Evolutionary conservation across 768 basidiomycete genomes (phyloP), one percentile per base, ranked within the genome.

Genomic region (Podaxis sp.): DNA sequence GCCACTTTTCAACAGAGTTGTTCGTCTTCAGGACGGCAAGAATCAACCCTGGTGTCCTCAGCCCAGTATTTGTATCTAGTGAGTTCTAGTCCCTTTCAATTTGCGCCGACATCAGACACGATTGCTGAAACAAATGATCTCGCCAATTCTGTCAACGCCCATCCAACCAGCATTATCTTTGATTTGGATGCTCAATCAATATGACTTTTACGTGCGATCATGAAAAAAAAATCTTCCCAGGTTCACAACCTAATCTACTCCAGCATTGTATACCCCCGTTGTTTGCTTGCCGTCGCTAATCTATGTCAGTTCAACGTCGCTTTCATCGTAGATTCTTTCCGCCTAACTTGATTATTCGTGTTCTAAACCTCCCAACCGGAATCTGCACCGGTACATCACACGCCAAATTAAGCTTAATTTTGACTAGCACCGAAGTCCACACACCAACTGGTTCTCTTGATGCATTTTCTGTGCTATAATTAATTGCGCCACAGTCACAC

Each of bases 31-130:
- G 86, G 55, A 89, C 93, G 2, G 85, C 89, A 40, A 87, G 80
- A 53, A 64, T 91, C 53, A 81, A 80, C 50, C 68, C 76, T 0
- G 87, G 87, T 0, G 82, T 87, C 17, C 66, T 93, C 41, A 85
- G 86, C 63, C 92, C 96, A 0, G 78, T 94, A 51, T 79, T 97
- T 64, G 93, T 98, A 24, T 89, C 94, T 8, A 86, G 96, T 98
- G 70, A 78, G 89, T 81, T 33, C 43, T 40, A 40, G 54, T 33
- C 6, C 19, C 5, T 22, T 46, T 25, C 49, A 24, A 11, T 50
- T 19, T 49, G 19, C 38, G 40, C 40, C 29, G 27, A 33, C 25
- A 64, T 55, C 37, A 61, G 15, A 27, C 36, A 38, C 46, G 36
- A 29, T 46, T 33, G 41, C 52, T 61, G 53, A 61, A 43, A 56